Evolutionary conservation across 2,329 filamentous ascomycete genomes (phyloP).

Genomic region (Metarhizium rileyi): DNA sequence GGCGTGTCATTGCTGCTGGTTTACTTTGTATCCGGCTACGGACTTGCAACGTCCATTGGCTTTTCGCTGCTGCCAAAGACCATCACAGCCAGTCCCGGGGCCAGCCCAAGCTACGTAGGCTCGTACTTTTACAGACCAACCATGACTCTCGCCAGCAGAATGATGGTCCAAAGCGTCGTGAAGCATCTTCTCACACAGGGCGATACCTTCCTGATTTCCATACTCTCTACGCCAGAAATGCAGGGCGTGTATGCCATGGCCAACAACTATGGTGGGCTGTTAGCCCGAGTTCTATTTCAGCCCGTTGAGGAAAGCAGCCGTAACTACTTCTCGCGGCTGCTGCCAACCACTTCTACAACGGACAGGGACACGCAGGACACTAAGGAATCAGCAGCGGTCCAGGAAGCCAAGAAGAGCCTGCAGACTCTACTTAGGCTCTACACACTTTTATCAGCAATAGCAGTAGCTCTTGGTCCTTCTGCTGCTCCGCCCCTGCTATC

Average conservation of each 20-base stretch:
- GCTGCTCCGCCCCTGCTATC: constrained; percentile 64
- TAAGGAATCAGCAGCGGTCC: constrained; percentile 18
- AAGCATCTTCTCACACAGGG: constrained; percentile 94
- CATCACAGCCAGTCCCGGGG: constrained; percentile 17
- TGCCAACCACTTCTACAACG: constrained; percentile 30
- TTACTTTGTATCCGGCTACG: constrained; percentile 55
- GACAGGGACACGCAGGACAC: constrained; percentile 8
- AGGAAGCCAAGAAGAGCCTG: constrained; percentile 42
- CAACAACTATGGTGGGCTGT: constrained; percentile 84
- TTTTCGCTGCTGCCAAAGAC: constrained; percentile 59
- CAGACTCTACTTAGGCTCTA: constrained; percentile 62
- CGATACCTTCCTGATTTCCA: constrained; percentile 78
- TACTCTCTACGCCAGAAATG: constrained; percentile 64
- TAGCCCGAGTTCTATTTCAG: constrained; percentile 85
- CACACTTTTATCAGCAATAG: constrained; percentile 58
- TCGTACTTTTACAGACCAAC: constrained; percentile 61
- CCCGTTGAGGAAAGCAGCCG: constrained; percentile 91
- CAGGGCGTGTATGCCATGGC: constrained; percentile 91
- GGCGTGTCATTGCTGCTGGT: constrained; percentile 57
- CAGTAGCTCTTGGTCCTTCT: constrained; percentile 62
- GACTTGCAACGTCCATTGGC: constrained; percentile 42
- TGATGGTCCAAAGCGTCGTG: constrained; percentile 79
- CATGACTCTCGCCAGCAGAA: constrained; percentile 63
- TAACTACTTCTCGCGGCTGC: constrained; percentile 76
- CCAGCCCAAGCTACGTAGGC: constrained; percentile 34